Evolutionary conservation across 768 basidiomycete genomes (phyloP).

Genomic region (Paxillus involutus): DNA sequence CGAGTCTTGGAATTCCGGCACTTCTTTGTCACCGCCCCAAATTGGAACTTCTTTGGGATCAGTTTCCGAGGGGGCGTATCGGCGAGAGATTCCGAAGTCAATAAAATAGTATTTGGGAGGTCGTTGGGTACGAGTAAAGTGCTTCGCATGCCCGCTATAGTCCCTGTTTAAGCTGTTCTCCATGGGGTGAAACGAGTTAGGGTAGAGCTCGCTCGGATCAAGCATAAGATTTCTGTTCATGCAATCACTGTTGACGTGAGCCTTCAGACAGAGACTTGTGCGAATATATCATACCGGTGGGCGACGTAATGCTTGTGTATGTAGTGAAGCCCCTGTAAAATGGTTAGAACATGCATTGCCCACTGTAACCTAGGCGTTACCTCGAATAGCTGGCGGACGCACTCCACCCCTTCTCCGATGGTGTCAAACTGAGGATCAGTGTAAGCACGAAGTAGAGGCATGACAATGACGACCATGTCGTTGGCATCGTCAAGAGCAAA

Average conservation of each 20-base stretch:
- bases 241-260: conserved; percentile 15
- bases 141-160: conserved; percentile 1
- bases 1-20: conserved; percentile 20
- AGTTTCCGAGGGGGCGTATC: conserved; percentile 10
- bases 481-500: conserved; percentile 1
- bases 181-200: conserved; percentile 12
- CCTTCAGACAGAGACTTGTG: not conserved
- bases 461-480: conserved; percentile 16
- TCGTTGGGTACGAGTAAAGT: conserved; percentile 22
- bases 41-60: conserved; percentile 14
- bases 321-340: conserved; percentile 33
- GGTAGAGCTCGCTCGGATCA: conserved; percentile 14
- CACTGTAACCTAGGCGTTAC: conserved; percentile 1
- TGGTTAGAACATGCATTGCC: not conserved
- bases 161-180: not conserved
- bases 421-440: conserved; percentile 19
- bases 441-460: conserved; percentile 22
- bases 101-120: conserved; percentile 28
- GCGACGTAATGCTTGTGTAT: conserved; percentile 38
- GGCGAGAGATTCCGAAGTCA: conserved; percentile 28
- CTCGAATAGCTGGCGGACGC: conserved; percentile 24
- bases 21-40: conserved; percentile 22
- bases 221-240: conserved; percentile 23
- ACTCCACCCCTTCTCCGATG: conserved; percentile 25
- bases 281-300: conserved; percentile 29